Base-by-base conservation (phyloP, 129 eudicot species). In the Solidago caesia region DNA sequence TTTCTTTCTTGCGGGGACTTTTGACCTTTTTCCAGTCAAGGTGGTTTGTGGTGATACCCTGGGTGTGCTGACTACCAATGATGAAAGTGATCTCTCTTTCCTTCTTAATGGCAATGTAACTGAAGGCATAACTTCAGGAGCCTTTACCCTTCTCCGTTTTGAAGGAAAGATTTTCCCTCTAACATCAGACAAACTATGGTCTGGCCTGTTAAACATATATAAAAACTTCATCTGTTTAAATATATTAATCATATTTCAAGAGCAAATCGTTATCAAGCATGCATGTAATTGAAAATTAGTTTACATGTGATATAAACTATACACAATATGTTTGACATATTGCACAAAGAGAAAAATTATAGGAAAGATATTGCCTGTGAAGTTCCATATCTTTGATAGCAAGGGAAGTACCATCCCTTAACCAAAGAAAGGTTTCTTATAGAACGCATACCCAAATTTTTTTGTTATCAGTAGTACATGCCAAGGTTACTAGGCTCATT, bases 41-140 rank as follows among this genome's bases (percentile, higher is more conserved):
- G 84, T 79, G 77, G 77, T 68, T 72, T 89, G 91, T 55, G 91
- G 26, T 65, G 93, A 83, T 45, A 92, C 91, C 72, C 88, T 78
- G 9, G 97, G 94, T 44, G 97, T 84, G 80, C 84, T 81, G 75
- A 89, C 89, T 74, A 84, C 97, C 59, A 92, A 58, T 48, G 96
- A 89, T 7, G 97, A 92, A 29, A 92, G 89, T 75, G 96, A 89
- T 67, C 96, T 84, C 77, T 92, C 97, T 75, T 89, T 92, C 80
- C 96, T 87, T 87, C 84, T 89, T 51, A 80, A 81, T 44, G 97
- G 93, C 53, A 84, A 47, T 11, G 87, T 39, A 75, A 86, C 80
- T 15, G 90, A 80, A 69, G 92, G 82, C 64, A 71, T 63, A 56
- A 71, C 71, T 72, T 87, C 96, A 70, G 94, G 89, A 69, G 94